Evolutionary conservation across 495 filamentous ascomycete species (phyloP).

Genomic region (Hypomontagnella submonticulosa): DNA sequence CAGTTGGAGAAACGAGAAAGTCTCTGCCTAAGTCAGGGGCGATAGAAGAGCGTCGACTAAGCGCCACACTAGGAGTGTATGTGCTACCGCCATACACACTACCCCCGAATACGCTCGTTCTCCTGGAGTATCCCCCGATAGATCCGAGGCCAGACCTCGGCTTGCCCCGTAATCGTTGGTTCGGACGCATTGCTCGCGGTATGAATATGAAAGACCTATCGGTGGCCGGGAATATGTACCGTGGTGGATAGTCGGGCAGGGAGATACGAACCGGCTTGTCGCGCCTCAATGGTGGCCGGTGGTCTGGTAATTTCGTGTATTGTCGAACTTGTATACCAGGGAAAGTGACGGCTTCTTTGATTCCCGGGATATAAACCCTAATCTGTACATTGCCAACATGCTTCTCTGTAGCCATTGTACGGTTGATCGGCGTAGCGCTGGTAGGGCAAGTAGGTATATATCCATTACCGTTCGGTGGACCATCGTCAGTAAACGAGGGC

Average conservation of each 20-base stretch:
- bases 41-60: conserved; percentile 92
- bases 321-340: conserved; percentile 79
- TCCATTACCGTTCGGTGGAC: conserved; percentile 58
- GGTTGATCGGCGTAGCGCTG: conserved; percentile 63
- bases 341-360: conserved; percentile 76
- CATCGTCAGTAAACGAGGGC: conserved; percentile 52
- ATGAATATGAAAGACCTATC: conserved; percentile 99
- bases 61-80: conserved; percentile 90
- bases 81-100: conserved; percentile 83
- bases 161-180: conserved; percentile 80
- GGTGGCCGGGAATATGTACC: conserved; percentile 89
- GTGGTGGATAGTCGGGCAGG: conserved; percentile 77
- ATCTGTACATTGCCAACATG: conserved; percentile 83
- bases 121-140: conserved; percentile 73
- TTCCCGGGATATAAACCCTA: conserved; percentile 78
- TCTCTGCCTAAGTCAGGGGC: conserved; percentile 80
- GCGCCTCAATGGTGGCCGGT: conserved; percentile 91
- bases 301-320: conserved; percentile 93
- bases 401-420: conserved; percentile 66
- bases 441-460: conserved; percentile 57
- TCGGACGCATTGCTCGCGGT: conserved; percentile 89
- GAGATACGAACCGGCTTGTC: conserved; percentile 98
- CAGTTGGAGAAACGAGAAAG: conserved; percentile 76
- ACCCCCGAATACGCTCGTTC: conserved; percentile 76
- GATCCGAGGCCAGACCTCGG: conserved; percentile 73